Conservation (phyloP, 768 basidiomycete genomes). For the Termitomyces sp. region DNA sequence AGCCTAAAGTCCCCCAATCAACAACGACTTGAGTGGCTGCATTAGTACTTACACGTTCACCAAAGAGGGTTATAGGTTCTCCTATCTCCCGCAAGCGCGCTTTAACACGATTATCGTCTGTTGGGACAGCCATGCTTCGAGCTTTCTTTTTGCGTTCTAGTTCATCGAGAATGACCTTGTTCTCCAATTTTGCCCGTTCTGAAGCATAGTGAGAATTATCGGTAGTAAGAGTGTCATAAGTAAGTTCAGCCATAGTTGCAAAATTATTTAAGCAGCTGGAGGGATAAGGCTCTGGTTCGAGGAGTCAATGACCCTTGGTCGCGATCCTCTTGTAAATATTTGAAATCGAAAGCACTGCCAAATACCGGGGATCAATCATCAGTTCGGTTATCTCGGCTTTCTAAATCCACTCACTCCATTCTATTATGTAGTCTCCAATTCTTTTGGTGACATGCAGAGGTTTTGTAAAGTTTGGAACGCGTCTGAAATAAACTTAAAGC, state of each 20-base stretch:
- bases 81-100: conserved; percentile 87
- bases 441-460: not conserved
- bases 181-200: conserved; percentile 72
- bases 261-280: not conserved
- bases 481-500: not conserved
- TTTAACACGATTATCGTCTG: conserved; percentile 92
- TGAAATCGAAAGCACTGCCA: not conserved
- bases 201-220: conserved; percentile 73
- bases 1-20: conserved; percentile 47
- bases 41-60: conserved; percentile 78
- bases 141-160: conserved; percentile 98
- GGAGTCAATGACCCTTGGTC: not conserved
- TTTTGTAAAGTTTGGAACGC: not conserved
- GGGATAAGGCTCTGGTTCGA: not conserved
- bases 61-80: conserved; percentile 96
- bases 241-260: conserved; percentile 63
- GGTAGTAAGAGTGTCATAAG: conserved; percentile 70
- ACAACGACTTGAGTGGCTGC: conserved; percentile 1
- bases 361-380: not conserved
- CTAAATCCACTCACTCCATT: not conserved
- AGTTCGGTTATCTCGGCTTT: not conserved
- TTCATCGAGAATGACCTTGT: conserved; percentile 87
- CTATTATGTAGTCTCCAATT: not conserved
- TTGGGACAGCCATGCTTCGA: conserved; percentile 89
- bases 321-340: not conserved